Conservation (phyloP, 768 basidiomycete genomes). For the Russula abietina region DNA sequence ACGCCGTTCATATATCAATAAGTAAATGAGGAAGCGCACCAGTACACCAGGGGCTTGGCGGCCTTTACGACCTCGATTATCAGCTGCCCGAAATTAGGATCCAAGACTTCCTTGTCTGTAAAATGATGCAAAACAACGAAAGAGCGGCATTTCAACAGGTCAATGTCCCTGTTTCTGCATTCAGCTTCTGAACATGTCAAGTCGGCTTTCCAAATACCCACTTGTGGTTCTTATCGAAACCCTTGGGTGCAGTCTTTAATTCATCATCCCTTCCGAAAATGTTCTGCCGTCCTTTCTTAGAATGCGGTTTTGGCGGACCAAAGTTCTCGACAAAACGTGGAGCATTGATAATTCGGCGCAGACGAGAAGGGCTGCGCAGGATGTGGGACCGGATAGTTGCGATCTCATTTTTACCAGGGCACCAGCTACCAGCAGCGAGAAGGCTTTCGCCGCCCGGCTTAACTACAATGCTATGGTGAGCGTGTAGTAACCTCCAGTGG, state of each 20-base stretch:
- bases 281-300: conserved; percentile 58
- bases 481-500: background rate
- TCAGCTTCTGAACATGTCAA: background rate
- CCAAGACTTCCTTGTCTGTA: conserved; percentile 39
- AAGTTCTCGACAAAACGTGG: conserved; percentile 73
- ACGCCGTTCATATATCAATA: background rate
- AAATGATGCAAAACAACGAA: conserved; percentile 57
- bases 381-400: conserved; percentile 73
- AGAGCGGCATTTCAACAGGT: conserved; percentile 78
- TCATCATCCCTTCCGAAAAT: conserved; percentile 87
- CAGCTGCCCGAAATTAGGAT: conserved; percentile 36
- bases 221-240: conserved; percentile 77
- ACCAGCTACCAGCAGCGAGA: conserved; percentile 78
- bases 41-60: conserved; percentile 40
- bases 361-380: conserved; percentile 48
- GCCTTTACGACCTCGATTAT: conserved; percentile 34
- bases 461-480: conserved; percentile 37
- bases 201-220: conserved; percentile 30
- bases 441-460: conserved; percentile 60
- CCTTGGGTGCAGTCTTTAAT: conserved; percentile 88
- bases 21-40: background rate
- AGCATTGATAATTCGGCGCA: conserved; percentile 60
- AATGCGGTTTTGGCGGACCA: conserved; percentile 58
- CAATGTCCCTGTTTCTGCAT: conserved; percentile 63
- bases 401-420: conserved; percentile 73